Percentiles rank a stretch among this genome's conserved stretches.
Evolutionary conservation across 2,329 filamentous ascomycete species (phyloP).

Genomic region (Amphichorda felina): DNA sequence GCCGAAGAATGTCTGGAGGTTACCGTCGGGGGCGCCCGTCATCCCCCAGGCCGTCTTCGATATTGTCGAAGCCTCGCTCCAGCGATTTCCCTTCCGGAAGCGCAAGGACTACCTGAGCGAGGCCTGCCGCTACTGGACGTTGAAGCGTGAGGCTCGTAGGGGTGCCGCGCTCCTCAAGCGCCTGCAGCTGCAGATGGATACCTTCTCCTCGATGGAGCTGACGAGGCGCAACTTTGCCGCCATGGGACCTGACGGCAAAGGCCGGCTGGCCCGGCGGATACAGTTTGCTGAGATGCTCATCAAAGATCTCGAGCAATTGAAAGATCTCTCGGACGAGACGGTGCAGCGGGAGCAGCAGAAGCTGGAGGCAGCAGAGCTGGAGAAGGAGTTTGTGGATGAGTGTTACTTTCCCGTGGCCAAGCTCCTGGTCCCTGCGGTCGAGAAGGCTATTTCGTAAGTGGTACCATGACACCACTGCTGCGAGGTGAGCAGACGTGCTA

Average conservation of each 20-base stretch:
- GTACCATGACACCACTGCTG: background rate
- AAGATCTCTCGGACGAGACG: conserved; percentile 55
- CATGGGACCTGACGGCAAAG: conserved; percentile 77
- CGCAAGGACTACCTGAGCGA: conserved; percentile 88
- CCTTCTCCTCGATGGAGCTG: conserved; percentile 95
- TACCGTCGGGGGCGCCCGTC: conserved; percentile 88
- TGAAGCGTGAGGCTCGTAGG: conserved; percentile 86
- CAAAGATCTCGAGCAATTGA: conserved; percentile 66
- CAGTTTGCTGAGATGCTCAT: conserved; percentile 73
- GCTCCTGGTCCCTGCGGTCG: conserved; percentile 64
- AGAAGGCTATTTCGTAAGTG: conserved; percentile 71
- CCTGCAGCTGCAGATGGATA: conserved; percentile 87
- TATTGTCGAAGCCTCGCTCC: conserved; percentile 71
- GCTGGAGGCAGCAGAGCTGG: conserved; percentile 61
- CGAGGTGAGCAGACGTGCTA: conserved; percentile 1
- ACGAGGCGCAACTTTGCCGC: conserved; percentile 90
- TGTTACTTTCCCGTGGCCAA: conserved; percentile 85
- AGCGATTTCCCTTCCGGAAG: conserved; percentile 68
- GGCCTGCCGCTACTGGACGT: conserved; percentile 92
- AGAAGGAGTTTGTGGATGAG: conserved; percentile 71
- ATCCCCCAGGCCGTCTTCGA: conserved; percentile 84
- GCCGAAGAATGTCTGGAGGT: conserved; percentile 55
- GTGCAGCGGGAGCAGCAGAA: conserved; percentile 69
- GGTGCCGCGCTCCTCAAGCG: conserved; percentile 88
- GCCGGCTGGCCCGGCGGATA: conserved; percentile 68